Percentiles rank a stretch among this genome's conserved stretches.
These are phyloP conservation scores for Plasmodium sp. DNA, from an alignment of 169 alveolate genomes.

Conservation along the genomic window DNA sequence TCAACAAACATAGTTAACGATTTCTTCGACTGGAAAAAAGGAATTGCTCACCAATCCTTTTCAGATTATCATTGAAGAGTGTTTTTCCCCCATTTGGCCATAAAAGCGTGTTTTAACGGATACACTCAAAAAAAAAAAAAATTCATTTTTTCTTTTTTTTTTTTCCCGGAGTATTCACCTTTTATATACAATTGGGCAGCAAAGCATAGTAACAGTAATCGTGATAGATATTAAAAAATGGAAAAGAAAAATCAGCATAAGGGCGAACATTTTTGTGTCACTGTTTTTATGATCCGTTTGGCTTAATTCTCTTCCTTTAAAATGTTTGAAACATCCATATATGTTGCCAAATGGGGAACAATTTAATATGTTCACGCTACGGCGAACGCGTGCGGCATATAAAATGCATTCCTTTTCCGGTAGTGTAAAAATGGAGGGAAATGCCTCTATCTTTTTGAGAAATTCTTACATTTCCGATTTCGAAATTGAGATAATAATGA, in stretches of 20 bases:
- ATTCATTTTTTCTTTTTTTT: neutral
- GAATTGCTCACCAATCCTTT: neutral
- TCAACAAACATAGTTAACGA: neutral
- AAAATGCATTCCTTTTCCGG: neutral
- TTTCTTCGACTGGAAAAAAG: neutral
- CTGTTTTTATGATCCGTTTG: neutral
- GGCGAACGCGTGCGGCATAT: neutral
- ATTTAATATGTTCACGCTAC: neutral
- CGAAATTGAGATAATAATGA: neutral
- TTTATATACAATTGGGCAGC: neutral
- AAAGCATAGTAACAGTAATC: neutral
- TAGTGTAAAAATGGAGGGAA: neutral
- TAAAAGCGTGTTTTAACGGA: neutral
- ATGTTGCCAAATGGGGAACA: neutral
- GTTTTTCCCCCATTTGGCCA: neutral
- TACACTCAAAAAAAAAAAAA: neutral
- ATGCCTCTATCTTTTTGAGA: neutral
- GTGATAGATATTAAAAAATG: neutral
- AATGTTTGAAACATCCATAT: neutral
- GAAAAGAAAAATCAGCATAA: neutral
- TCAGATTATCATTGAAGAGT: neutral
- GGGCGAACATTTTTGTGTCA: neutral
- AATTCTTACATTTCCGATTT: neutral
- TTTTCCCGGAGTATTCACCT: neutral
- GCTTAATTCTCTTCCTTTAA: neutral